Base-by-base conservation (phyloP, 2,329 filamentous ascomycete species). In the Ceratocystiopsis brevicomis region DNA sequence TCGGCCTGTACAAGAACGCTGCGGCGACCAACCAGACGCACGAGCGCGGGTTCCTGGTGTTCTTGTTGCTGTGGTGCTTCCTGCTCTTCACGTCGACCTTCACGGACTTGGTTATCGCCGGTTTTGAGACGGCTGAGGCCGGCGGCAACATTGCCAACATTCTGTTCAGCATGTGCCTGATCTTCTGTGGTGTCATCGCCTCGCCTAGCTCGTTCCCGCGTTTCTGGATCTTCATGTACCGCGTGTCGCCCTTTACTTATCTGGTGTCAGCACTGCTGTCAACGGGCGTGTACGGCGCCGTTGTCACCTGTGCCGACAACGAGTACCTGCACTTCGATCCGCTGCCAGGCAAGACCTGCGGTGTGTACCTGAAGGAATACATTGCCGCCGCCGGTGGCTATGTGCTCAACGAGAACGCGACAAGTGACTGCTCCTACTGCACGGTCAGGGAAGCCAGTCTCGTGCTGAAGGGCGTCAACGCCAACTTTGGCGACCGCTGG, bases 151-250 rank as follows among this genome's bases (percentile, higher is more conserved):
- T 83, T 16, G 74, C 73, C 42, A 74, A 72, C 8, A 55, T 81
- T 25, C 54, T 78, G 15, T 68, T 73, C 47, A 64, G 71, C 21
- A 65, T 80, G 55, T 69, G 64, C 48, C 60, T 75, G 35, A 64
- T 73, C 44, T 80, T 80, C 62, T 73, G 69, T 52, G 68, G 51
- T 54, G 78, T 83, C 4, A 60, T 84, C 43, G 73, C 78, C 47
- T 57, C 67, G 0, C 70, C 76, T 0, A 47, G 53, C 4, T 64
- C 66, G 0, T 63, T 85, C 1, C 79, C 80, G 0, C 67, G 72
- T 0, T 85, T 85, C 62, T 86, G 80, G 80, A 73, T 79, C 52
- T 85, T 85, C 65, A 82, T 86, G 77, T 88, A 88, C 60, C 73
- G 80, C 39, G 62, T 86, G 40, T 85, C 78, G 0, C 85, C 86